Base-by-base conservation (phyloP, 2,329 filamentous ascomycete species). In the Chrysoporthe deuterocubensis region DNA sequence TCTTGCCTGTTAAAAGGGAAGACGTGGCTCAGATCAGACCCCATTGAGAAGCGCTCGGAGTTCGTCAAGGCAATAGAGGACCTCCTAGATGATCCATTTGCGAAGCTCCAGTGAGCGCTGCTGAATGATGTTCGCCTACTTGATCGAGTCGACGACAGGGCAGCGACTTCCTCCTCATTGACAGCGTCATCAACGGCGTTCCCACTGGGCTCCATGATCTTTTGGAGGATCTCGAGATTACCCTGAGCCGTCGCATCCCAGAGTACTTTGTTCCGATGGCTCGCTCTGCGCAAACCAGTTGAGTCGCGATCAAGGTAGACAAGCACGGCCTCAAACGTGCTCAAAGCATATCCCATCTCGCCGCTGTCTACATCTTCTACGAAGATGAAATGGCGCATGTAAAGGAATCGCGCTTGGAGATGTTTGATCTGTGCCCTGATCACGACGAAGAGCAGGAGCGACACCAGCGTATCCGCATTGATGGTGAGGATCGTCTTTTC, bases 381-480 rank as follows among this genome's bases (percentile, higher is more conserved):
- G 78, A 97, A 99, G 72, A 97, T 96, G 76, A 97, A 99, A 75
- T 97, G 93, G 56, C 95, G 92, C 85, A 98, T 97, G 77, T 98
- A 99, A n/a, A 92, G 85, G 59, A 99, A 82, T 26, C 95, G 88
- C 3, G 96, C 94, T 74, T 97, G 93, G 9, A 99, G 83, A 78
- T 97, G 91, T 68, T 92, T 89, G 37, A 97, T 89, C 69, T 96
- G 92, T 13, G 95, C 93, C 71, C 95, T 88, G 69, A 99, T 98
- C 13, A 99, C 92, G 18, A 99, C 94, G 70, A 97, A 90, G 26
- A 99, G 84, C 16, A 99, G 84, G 68, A 99, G 81, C 0, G 96
- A 97, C 1, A 99, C 96, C 40, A 99, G 82, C 0, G 95, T 93
- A 79, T 99, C 96, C 4, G 96, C 96, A 74, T 97, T 90, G 73